Conservation (phyloP, 768 basidiomycete genomes). For the Termitomyces sp. region DNA sequence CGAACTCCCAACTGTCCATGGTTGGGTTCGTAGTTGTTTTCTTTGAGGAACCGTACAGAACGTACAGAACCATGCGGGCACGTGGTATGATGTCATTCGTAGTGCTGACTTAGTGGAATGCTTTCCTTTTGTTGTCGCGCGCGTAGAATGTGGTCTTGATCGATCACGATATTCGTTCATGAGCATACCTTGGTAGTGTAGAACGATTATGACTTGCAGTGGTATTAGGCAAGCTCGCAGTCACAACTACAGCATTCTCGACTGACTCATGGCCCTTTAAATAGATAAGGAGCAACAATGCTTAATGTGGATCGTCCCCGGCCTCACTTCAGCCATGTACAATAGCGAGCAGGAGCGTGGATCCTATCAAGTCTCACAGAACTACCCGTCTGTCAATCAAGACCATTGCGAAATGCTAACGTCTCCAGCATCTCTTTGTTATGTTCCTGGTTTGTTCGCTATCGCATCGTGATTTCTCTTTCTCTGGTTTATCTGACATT, state of each 20-base stretch:
- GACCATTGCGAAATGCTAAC: not conserved
- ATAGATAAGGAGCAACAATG: not conserved
- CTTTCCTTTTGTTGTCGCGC: not conserved
- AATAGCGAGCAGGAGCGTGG: not conserved
- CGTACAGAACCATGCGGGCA: too few species aligned
- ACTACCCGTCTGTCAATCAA: not conserved
- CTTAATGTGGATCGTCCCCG: not conserved
- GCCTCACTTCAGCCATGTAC: not conserved
- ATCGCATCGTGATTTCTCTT: not conserved
- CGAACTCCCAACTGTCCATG: not conserved
- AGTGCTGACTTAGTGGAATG: too few species aligned
- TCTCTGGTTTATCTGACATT: not conserved
- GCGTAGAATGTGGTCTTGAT: not conserved
- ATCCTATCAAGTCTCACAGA: not conserved
- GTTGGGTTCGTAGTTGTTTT: not conserved
- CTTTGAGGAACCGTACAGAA: too few species aligned
- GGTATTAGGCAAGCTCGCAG: conserved; percentile 1
- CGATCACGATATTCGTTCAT: not conserved
- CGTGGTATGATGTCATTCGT: not conserved
- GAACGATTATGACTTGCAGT: not conserved
- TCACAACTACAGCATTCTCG: not conserved
- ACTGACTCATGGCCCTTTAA: not conserved
- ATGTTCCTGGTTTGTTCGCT: not conserved
- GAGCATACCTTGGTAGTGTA: not conserved
- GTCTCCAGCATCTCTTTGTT: too few species aligned